Conservation (phyloP, 164 flowering plant species). For the Houttuynia cordata region DNA sequence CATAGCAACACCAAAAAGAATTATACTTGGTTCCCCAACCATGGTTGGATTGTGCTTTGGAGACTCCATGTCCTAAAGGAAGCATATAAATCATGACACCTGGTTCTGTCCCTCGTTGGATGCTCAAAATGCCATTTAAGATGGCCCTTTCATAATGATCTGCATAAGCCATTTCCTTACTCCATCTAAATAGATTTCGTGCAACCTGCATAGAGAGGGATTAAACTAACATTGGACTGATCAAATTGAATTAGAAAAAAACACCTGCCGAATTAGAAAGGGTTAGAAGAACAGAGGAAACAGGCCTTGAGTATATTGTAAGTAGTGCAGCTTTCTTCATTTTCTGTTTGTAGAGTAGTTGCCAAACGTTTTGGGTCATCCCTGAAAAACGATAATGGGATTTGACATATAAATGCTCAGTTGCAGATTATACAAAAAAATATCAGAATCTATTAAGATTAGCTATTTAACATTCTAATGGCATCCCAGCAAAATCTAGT, state of each 20-base stretch:
- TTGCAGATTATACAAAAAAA: background rate
- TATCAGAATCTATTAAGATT: too few relatives aligned
- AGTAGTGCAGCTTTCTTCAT: conserved; percentile 89
- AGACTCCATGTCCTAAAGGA: conserved; percentile 64
- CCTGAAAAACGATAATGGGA: conserved; percentile 30
- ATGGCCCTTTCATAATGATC: conserved; percentile 93
- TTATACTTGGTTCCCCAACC: conserved; percentile 66
- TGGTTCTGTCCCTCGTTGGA: conserved; percentile 83
- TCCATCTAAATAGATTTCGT: conserved; percentile 85
- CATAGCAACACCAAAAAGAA: conserved; percentile 96
- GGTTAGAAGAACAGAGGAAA: background rate
- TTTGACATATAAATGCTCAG: background rate
- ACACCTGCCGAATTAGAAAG: background rate
- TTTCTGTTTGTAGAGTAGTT: conserved; percentile 44
- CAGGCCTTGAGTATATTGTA: conserved; percentile 91
- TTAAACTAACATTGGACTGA: background rate
- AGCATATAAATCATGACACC: conserved; percentile 95
- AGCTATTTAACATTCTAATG: too few relatives aligned
- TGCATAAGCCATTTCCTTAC: conserved; percentile 77
- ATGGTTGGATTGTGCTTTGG: conserved; percentile 59
- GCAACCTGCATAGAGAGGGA: conserved; percentile 38
- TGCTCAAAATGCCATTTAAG: conserved; percentile 80
- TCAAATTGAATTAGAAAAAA: background rate
- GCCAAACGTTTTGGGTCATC: conserved; percentile 68
- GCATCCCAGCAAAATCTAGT: too few relatives aligned